Evolutionary conservation across 805 yeast genomes (phyloP), one percentile per base, ranked within the genome.

Genomic region (Komagataella populi): DNA sequence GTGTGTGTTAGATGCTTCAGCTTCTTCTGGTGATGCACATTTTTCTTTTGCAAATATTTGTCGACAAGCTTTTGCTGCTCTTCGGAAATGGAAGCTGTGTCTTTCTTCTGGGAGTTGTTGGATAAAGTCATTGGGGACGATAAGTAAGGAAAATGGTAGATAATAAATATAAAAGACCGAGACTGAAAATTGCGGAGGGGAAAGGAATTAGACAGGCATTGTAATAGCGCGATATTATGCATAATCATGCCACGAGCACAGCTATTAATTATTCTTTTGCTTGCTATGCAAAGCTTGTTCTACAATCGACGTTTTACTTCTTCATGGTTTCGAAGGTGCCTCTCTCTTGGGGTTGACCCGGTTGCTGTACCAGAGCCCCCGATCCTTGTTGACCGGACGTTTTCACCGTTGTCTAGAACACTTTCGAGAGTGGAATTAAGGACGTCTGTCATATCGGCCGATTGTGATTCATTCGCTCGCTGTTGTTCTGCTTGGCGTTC

Each of bases 391-490:
- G 39, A 30, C 5, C 39, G 39, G 16, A 49, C 50, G 8, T 39
- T 44, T n/a, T 49, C 50, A 22, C 50, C 50, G 44, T 45, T 45
- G 23, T 49, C 50, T 44, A 49, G 30, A 46, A 49, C 45, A 36
- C 45, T 49, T 22, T 23, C 23, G 10, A 49, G 24, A 2, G 50
- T 44, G 4, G 50, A 44, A 22, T 49, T 36, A 14, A 49, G 47
- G 6, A 36, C 24, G n/a, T 49, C 44, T 5, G 50, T 17, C 47
- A 49, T 43, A 7, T 49, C 50, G 1, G 39, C 22, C 6, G 50
- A 43, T 10, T 22, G 22, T 3, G 23, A 23, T 17, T 45, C 47
- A 3, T 30, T 30, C 39, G 39, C 39, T 30, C 39, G 39, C 14
- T 30, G 8, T 30, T 30, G 39, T 30, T 30, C 39, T 8, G 39